Evolutionary conservation across 148 eudicot species (phyloP).

Genomic region (Heliamphora exappendiculata): DNA sequence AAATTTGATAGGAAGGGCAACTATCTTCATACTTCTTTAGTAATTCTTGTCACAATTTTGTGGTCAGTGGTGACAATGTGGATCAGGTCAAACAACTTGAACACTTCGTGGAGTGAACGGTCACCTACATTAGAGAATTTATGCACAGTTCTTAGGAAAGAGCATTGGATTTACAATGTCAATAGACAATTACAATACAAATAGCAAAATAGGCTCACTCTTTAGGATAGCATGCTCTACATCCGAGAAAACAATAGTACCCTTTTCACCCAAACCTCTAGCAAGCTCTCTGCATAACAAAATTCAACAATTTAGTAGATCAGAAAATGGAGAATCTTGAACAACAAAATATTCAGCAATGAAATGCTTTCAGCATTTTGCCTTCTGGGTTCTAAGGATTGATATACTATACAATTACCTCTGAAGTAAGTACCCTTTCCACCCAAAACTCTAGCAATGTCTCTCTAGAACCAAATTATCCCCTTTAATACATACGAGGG

Average conservation of each 20-base stretch:
- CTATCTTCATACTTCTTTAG: slow-evolving; percentile 67
- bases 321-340: background rate
- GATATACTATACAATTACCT: background rate
- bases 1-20: background rate
- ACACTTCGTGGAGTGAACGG: slow-evolving; percentile 75
- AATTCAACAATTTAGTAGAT: background rate
- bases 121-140: slow-evolving; percentile 42
- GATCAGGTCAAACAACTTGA: slow-evolving; percentile 91
- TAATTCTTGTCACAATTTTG: slow-evolving; percentile 63
- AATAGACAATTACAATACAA: background rate
- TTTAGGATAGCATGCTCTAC: slow-evolving; percentile 75
- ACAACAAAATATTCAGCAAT: background rate
- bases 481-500: background rate
- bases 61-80: slow-evolving; percentile 85
- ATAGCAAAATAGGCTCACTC: slow-evolving; percentile 30
- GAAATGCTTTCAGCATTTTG: background rate
- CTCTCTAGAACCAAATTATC: background rate
- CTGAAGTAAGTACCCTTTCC: background rate
- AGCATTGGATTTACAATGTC: background rate
- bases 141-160: background rate
- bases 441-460: background rate
- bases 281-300: slow-evolving; percentile 73
- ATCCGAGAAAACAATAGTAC: slow-evolving; percentile 61
- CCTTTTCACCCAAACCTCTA: slow-evolving; percentile 71
- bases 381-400: background rate